Base-by-base conservation (phyloP, 805 yeast genomes). In the Yarrowia yakushimensis region DNA sequence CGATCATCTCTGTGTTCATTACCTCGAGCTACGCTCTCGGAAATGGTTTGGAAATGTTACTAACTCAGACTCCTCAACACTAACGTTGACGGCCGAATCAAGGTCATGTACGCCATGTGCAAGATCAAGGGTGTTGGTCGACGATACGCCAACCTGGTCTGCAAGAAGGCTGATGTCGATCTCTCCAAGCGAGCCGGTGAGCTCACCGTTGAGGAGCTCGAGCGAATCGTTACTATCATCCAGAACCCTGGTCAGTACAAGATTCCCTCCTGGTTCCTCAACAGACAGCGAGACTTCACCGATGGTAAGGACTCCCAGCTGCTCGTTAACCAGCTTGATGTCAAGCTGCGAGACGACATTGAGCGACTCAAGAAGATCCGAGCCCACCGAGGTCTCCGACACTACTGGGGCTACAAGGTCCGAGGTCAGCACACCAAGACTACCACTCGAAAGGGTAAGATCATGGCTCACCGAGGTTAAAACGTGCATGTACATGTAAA, bases 391-490 rank as follows among this genome's bases (percentile, higher is more conserved):
- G 99, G 99, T 93, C 88, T 94, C 82, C 91, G 99, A 88, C 99
- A 94, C 86, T 92, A 87, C 93, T 94, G 97, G 98, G 97, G 97
- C 81, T 85, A 94, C 81, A 94, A 94, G 86, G 99, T 96, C 82
- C 91, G 99, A 87, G 99, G 99, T 85, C 99, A 94, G 86, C 99
- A 94, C 86, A 94, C 99, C 87, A 94, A 94, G 89, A 93, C 99
- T 80, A 94, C 99, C 76, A 96, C 97, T 81, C 91, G 99, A 85
- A 92, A 96, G 77, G 86, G 86, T 75, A 82, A 80, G 82, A 79
- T 73, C 69, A 78, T 76, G 61, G 17, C 61, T 41, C 61, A 55
- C 61, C 48, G 61, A 4, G 46, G 22, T 20, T 41, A 55, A 39
- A 39, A 52, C 20, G 36, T 52, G 60, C 61, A 55, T 55, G 48